Evolutionary conservation across 441 rosid species (phyloP).

Genomic region (Macaranga tanarius): DNA sequence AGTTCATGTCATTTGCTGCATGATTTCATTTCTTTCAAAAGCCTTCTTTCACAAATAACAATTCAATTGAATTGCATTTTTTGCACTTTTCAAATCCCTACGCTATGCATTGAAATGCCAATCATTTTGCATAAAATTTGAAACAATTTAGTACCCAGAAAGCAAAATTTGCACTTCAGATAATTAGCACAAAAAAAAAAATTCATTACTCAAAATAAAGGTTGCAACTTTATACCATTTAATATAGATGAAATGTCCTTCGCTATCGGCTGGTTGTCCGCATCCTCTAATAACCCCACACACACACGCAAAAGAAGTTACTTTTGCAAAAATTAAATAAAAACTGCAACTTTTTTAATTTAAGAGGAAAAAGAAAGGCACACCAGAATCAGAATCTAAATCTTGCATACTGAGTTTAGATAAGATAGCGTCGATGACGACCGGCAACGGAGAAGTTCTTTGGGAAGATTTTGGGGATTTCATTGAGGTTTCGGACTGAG

Average conservation of each 20-base stretch:
- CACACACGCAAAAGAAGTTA: neutral
- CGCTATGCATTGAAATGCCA: too few relatives aligned
- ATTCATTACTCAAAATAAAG: neutral
- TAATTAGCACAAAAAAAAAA: neutral
- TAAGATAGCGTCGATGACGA: neutral
- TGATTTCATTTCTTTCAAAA: too few relatives aligned
- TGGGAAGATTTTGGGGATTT: neutral
- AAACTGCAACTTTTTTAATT: neutral
- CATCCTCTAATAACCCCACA: constrained; percentile 26
- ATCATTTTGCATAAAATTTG: neutral
- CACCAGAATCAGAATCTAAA: constrained; percentile 22
- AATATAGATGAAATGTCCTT: constrained; percentile 26
- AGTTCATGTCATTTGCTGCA: too few relatives aligned
- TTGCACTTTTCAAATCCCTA: too few relatives aligned
- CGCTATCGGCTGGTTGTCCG: neutral
- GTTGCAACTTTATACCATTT: constrained; percentile 23
- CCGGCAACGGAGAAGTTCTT: neutral
- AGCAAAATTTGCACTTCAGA: neutral
- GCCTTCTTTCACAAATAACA: too few relatives aligned
- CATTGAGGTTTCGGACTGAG: constrained; percentile 3
- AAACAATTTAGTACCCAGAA: neutral
- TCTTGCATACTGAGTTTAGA: constrained; percentile 2
- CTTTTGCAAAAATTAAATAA: neutral
- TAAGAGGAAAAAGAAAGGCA: too few relatives aligned
- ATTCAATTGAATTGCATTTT: too few relatives aligned